phyloP scores from a whole-genome alignment of 192 early-diverging fungal genomes.

The Funneliformis mosseae region DNA sequence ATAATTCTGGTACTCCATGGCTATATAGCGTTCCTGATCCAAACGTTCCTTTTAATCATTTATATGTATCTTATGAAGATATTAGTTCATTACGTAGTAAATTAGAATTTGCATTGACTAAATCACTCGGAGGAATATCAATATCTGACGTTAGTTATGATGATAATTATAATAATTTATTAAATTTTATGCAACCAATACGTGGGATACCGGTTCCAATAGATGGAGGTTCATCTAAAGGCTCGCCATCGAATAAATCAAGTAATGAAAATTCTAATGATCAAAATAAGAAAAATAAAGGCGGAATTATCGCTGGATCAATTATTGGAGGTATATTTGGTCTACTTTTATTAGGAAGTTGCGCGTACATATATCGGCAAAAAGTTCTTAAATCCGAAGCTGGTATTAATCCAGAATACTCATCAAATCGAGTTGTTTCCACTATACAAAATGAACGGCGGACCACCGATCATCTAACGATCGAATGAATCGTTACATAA shows the following conservation, averaged over 20 bases:
- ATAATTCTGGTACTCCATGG: conserved; percentile 68
- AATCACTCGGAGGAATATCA: conserved; percentile 68
- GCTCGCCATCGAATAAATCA: conserved; percentile 36
- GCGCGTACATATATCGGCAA: no score
- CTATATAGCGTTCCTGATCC: conserved; percentile 60
- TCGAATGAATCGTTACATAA: no score
- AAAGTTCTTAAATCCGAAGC: neutral
- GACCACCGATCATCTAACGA: no score
- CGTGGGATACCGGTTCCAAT: neutral
- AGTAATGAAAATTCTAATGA: neutral
- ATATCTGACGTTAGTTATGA: conserved; percentile 56
- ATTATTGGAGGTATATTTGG: neutral
- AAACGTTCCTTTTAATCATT: conserved; percentile 61
- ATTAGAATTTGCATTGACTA: conserved; percentile 53
- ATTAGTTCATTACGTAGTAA: conserved; percentile 64
- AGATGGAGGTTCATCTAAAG: conserved; percentile 39
- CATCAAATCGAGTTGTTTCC: no score
- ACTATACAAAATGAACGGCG: no score
- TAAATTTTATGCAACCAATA: conserved; percentile 34
- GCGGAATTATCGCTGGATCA: neutral
- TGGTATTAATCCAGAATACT: neutral
- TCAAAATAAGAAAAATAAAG: neutral
- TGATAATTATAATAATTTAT: conserved; percentile 39
- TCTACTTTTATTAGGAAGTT: neutral
- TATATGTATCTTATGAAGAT: conserved; percentile 82